phyloP scores from a whole-genome alignment of 306 rosid species.

The Trifolium repens region DNA sequence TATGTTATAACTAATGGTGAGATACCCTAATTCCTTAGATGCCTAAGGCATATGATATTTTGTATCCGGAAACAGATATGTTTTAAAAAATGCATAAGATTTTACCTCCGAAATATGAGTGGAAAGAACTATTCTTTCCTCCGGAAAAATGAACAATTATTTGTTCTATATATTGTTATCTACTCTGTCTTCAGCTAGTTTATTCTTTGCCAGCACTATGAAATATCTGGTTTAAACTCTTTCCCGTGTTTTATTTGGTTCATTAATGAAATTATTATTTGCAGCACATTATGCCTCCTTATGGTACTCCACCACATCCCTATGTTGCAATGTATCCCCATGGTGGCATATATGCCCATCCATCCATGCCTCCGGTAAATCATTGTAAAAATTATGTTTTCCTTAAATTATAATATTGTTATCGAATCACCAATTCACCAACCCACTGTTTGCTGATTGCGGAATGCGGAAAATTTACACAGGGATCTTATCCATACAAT shows the following conservation, averaged over 20 bases:
- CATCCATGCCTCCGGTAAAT: slow-evolving; percentile 96
- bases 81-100: background rate
- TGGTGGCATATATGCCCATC: slow-evolving; percentile 98
- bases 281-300: slow-evolving; percentile 99
- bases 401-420: slow-evolving; percentile 37
- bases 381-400: slow-evolving; percentile 43
- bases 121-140: slow-evolving; percentile 3
- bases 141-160: slow-evolving; percentile 15
- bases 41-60: slow-evolving; percentile 14
- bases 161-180: slow-evolving; percentile 38
- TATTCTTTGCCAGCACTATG: background rate
- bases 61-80: background rate
- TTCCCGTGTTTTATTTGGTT: slow-evolving; percentile 15
- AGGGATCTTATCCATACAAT: slow-evolving; percentile 98
- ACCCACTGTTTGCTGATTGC: slow-evolving; percentile 12
- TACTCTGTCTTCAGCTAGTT: slow-evolving; percentile 9
- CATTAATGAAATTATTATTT: slow-evolving; percentile 39
- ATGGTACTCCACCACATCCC: slow-evolving; percentile 97
- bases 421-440: slow-evolving; percentile 31
- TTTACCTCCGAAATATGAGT: slow-evolving; percentile 11
- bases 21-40: slow-evolving; percentile 1
- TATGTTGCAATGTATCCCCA: slow-evolving; percentile 96
- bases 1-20: slow-evolving; percentile 24
- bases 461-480: slow-evolving; percentile 26
- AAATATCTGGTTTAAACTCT: slow-evolving; percentile 34